Conservation (phyloP, 305 asterid species). For the Fraxinus dipetala region DNA sequence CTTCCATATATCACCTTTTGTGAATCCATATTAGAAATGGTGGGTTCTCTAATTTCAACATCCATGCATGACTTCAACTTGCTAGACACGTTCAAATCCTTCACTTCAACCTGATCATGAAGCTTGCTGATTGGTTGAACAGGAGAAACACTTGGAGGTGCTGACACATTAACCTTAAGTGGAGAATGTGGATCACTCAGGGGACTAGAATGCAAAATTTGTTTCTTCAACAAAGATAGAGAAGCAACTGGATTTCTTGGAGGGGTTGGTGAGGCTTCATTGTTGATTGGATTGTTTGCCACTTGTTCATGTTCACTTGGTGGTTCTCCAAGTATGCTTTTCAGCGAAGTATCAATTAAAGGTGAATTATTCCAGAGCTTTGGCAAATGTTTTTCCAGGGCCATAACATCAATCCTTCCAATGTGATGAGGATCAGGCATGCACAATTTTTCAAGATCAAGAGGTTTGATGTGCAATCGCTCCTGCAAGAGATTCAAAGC, state of each 20-base stretch:
- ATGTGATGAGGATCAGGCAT: constrained; percentile 39
- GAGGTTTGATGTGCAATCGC: constrained; percentile 59
- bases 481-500: constrained; percentile 66
- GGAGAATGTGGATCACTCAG: constrained; percentile 63
- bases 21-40: constrained; percentile 33
- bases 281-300: constrained; percentile 27
- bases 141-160: constrained; percentile 26
- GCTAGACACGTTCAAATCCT: constrained; percentile 31
- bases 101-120: constrained; percentile 31
- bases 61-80: constrained; percentile 40
- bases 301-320: constrained; percentile 26
- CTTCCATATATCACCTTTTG: constrained; percentile 23
- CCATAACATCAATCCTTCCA: constrained; percentile 44
- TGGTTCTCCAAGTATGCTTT: constrained; percentile 35
- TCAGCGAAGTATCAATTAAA: constrained; percentile 38
- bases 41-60: constrained; percentile 29
- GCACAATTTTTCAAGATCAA: constrained; percentile 43
- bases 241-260: constrained; percentile 68
- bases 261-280: constrained; percentile 59
- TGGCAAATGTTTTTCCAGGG: constrained; percentile 39
- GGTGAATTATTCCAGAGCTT: constrained; percentile 42
- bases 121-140: constrained; percentile 29
- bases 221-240: constrained; percentile 46
- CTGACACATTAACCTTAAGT: constrained; percentile 38
- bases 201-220: constrained; percentile 43